A percentile compares a stretch with the other conserved stretches of the same genome.
phyloP scores from a whole-genome alignment of 2,329 filamentous ascomycete species.

The Fusarium brachygibbosum region DNA sequence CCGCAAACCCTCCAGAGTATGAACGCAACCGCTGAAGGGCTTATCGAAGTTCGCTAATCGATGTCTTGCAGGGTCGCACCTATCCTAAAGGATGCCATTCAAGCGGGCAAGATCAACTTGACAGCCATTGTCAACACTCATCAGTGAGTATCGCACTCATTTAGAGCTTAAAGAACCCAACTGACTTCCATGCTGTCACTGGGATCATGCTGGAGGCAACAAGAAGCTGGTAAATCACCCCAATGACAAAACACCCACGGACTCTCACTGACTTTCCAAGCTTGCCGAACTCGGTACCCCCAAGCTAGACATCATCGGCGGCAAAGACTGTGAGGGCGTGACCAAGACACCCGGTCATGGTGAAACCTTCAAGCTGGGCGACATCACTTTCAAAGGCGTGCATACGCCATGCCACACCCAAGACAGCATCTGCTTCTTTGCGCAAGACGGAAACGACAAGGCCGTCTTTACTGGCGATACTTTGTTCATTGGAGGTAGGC shows the following conservation, averaged over 20 bases:
- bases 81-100: constrained; percentile 79
- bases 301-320: constrained; percentile 83
- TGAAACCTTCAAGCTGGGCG: constrained; percentile 84
- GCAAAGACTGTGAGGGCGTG: constrained; percentile 86
- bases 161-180: not conserved
- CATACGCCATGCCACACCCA: constrained; percentile 98
- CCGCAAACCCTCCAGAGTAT: constrained; percentile 82
- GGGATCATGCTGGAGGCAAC: constrained; percentile 96
- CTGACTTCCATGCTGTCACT: constrained; percentile 72
- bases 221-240: constrained; percentile 74
- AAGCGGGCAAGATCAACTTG: constrained; percentile 81
- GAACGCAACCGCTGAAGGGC: constrained; percentile 44
- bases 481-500: constrained; percentile 86
- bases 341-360: constrained; percentile 81
- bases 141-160: constrained; percentile 73
- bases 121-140: constrained; percentile 96
- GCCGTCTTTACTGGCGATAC: constrained; percentile 97
- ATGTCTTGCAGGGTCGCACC: constrained; percentile 66
- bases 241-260: not conserved
- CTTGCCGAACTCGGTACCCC: constrained; percentile 65
- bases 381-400: constrained; percentile 85
- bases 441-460: constrained; percentile 81
- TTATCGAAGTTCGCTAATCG: constrained; percentile 14
- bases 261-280: constrained; percentile 40
- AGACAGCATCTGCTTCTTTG: constrained; percentile 96